phyloP scores from a whole-genome alignment of 495 filamentous ascomycete species.

The Penicillium salamii region DNA sequence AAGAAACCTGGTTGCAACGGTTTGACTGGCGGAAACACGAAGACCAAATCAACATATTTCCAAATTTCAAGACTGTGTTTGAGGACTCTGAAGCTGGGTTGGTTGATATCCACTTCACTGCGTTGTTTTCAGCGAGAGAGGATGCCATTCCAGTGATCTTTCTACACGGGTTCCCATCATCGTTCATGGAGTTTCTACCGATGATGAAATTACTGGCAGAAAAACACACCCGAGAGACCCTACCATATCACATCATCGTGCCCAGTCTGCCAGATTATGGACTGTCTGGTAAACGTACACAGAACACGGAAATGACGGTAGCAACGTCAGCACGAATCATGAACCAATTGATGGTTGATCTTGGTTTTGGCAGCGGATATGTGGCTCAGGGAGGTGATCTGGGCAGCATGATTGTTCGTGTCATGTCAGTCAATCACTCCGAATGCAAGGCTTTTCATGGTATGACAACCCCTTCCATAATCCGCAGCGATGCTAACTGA shows the following conservation, averaged over 20 bases:
- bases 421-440: constrained; percentile 26
- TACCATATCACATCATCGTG: constrained; percentile 59
- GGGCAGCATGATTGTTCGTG: constrained; percentile 43
- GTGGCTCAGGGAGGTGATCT: constrained; percentile 59
- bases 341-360: constrained; percentile 50
- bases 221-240: constrained; percentile 47
- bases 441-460: constrained; percentile 29
- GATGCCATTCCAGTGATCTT: constrained; percentile 55
- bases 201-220: constrained; percentile 33
- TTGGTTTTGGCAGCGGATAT: constrained; percentile 54
- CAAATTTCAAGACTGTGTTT: constrained; percentile 49
- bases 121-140: constrained; percentile 46
- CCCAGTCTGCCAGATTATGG: constrained; percentile 55
- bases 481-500: neutral
- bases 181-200: constrained; percentile 24
- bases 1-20: constrained; percentile 9
- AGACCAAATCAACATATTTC: constrained; percentile 52
- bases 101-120: constrained; percentile 52
- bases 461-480: constrained; percentile 1
- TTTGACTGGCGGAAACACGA: constrained; percentile 43
- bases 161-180: constrained; percentile 51
- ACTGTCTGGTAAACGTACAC: constrained; percentile 41
- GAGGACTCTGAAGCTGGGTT: constrained; percentile 30
- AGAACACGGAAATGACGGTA: constrained; percentile 35
- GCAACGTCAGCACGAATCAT: constrained; percentile 40